Evolutionary conservation across 2,329 filamentous ascomycete species (phyloP).

Genomic region (Fusarium continuum): DNA sequence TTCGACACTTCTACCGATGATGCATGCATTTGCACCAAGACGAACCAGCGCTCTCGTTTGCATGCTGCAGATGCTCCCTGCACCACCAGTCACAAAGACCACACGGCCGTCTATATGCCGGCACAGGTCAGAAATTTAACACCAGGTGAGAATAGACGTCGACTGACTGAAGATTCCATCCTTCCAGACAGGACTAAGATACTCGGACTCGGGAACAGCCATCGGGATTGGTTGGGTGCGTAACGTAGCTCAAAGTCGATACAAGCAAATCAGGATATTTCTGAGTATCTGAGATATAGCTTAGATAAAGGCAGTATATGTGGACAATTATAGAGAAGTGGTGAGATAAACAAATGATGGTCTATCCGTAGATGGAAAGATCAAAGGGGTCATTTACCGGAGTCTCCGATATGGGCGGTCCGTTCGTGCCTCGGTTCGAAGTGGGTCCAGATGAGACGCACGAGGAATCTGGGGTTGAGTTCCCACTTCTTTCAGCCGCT

Average conservation of each 20-base stretch:
- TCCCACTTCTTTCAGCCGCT: conserved; percentile 5
- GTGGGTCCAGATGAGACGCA: conserved; percentile 10
- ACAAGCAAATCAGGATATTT: not conserved
- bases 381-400: not conserved
- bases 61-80: conserved; percentile 91
- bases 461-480: conserved; percentile 25
- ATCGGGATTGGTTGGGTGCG: conserved; percentile 54
- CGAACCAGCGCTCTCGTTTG: conserved; percentile 92
- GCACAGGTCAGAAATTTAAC: conserved; percentile 3
- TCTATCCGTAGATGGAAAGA: not conserved
- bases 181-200: conserved; percentile 84
- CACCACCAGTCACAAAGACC: conserved; percentile 93
- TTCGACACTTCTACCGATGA: conserved; percentile 86
- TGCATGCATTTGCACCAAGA: conserved; percentile 92
- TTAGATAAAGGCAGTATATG: not conserved
- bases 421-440: conserved; percentile 33
- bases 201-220: conserved; percentile 76
- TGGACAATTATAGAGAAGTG: not conserved
- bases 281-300: not conserved
- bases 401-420: not conserved
- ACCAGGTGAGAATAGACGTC: not conserved
- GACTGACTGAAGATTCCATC: conserved; percentile 84
- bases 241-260: not conserved
- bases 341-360: not conserved
- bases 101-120: conserved; percentile 78